phyloP scores from a whole-genome alignment of 805 yeast species.

The Hemisphaericaspora nanyangensis region DNA sequence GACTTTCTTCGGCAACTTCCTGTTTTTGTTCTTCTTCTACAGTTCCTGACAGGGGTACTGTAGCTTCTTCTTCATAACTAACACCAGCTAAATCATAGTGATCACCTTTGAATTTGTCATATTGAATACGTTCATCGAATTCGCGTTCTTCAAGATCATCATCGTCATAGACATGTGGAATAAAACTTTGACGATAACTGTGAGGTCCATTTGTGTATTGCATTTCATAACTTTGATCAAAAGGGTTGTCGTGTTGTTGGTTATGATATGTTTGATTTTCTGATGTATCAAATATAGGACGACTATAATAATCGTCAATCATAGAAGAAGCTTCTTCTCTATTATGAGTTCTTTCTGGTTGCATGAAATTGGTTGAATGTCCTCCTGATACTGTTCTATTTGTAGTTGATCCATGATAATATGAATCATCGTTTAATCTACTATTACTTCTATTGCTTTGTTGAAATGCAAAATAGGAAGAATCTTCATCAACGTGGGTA shows the following conservation, averaged over 20 bases:
- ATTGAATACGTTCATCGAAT: constrained; percentile 36
- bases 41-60: constrained; percentile 5
- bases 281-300: constrained; percentile 9
- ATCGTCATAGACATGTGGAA: constrained; percentile 39
- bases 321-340: constrained; percentile 4
- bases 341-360: not conserved
- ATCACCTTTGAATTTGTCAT: constrained; percentile 38
- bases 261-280: not conserved
- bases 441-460: constrained; percentile 3
- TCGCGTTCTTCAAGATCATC: constrained; percentile 38
- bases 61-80: constrained; percentile 16
- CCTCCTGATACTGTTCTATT: not conserved
- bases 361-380: constrained; percentile 1
- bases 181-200: constrained; percentile 37
- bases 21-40: constrained; percentile 11
- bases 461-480: constrained; percentile 1
- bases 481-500: constrained; percentile 2
- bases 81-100: constrained; percentile 35
- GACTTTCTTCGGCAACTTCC: constrained; percentile 23
- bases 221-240: constrained; percentile 10
- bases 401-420: constrained; percentile 2
- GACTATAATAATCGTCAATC: constrained; percentile 8
- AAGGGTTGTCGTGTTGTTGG: constrained; percentile 6
- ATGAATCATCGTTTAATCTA: constrained; percentile 6
- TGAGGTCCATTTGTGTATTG: constrained; percentile 5